A percentile compares a stretch with the other conserved stretches of the same genome.
Conservation (phyloP, 1,284 basidiomycete genomes). For the Trametes sp. region DNA sequence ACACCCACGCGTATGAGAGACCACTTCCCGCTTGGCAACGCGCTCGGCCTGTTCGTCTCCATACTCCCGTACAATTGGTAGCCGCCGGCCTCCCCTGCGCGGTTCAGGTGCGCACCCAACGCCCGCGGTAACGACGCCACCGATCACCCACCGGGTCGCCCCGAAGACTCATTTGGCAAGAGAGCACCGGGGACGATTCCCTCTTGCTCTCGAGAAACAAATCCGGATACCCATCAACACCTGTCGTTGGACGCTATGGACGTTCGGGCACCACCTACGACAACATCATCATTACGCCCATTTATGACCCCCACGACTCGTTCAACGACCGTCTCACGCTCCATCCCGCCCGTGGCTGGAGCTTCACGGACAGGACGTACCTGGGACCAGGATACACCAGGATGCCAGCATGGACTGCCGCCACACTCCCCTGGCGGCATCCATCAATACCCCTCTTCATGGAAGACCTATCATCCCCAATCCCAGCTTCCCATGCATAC, state of each 20-base stretch:
- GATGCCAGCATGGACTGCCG: neutral
- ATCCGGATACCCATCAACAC: no score
- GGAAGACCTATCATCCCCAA: no score
- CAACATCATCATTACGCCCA: neutral
- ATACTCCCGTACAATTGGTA: conserved; percentile 14
- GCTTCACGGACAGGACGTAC: no score
- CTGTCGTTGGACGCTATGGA: no score
- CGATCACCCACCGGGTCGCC: neutral
- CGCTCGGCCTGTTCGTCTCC: conserved; percentile 15
- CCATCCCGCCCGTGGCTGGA: neutral
- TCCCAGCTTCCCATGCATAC: neutral
- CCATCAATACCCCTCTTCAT: neutral
- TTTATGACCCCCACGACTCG: neutral
- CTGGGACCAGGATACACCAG: neutral
- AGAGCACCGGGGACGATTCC: neutral
- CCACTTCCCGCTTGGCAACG: neutral
- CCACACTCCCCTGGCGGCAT: neutral
- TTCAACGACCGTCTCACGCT: neutral
- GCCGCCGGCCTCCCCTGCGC: neutral
- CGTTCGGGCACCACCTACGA: neutral
- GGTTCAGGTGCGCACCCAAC: neutral
- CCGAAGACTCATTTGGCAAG: neutral
- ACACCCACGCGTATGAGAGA: neutral
- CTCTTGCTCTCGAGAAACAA: no score
- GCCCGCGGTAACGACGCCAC: neutral